These are phyloP conservation scores for Acanthamoeba culbertsoni DNA, from an alignment of 208 protist species.

Conservation along the genomic window DNA sequence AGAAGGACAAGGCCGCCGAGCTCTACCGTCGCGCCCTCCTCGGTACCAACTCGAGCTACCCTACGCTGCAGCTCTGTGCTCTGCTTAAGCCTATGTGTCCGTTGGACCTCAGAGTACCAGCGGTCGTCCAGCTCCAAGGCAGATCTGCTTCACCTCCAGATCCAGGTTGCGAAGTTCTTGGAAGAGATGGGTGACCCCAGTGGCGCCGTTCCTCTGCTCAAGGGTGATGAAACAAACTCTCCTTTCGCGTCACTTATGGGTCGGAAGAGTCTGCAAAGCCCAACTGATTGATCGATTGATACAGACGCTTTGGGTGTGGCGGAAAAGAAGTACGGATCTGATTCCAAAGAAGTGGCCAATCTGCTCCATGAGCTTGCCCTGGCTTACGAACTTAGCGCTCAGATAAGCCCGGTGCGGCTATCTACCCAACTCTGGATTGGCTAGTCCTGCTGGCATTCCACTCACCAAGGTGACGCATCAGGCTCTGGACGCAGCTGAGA, in stretches of 20 bases:
- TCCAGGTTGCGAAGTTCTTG: not conserved
- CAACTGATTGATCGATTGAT: no score
- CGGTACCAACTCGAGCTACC: not conserved
- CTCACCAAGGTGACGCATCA: not conserved
- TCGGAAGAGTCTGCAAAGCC: no score
- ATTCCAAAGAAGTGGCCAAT: not conserved
- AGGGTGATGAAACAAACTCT: no score
- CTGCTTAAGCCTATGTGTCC: not conserved
- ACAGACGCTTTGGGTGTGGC: not conserved
- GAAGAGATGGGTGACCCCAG: slow-evolving; percentile 28
- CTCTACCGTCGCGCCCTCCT: not conserved
- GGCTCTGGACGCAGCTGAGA: not conserved
- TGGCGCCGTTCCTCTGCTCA: not conserved
- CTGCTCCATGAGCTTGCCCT: not conserved
- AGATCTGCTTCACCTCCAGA: not conserved
- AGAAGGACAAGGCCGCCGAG: not conserved
- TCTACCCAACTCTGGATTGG: not conserved
- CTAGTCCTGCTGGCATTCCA: not conserved
- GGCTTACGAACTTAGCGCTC: not conserved
- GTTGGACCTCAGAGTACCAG: not conserved
- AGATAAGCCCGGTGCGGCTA: not conserved
- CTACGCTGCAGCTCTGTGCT: not conserved
- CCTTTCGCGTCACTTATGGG: no score
- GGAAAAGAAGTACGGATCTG: not conserved
- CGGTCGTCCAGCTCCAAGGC: not conserved